Conservation (phyloP, 768 basidiomycete genomes). For the Russula virescens region DNA sequence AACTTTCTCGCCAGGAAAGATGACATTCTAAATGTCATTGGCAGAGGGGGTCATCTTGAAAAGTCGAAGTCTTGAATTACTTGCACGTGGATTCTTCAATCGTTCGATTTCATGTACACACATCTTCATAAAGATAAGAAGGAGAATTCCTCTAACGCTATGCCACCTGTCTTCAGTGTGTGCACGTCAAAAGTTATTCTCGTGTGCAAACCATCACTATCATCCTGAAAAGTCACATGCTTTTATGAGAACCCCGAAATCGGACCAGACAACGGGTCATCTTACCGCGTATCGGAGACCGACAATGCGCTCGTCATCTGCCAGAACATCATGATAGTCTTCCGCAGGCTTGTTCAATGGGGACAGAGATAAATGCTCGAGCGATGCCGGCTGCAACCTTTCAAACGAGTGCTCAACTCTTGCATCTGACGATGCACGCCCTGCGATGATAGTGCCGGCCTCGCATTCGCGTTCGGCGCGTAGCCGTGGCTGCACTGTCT, state of each 20-base stretch:
- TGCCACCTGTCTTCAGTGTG: background rate
- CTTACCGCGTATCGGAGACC: background rate
- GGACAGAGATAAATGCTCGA: background rate
- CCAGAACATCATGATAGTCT: background rate
- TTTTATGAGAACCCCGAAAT: background rate
- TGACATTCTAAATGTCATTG: too few species aligned
- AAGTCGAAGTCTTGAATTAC: background rate
- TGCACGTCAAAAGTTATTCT: background rate
- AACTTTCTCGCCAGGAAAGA: too few species aligned
- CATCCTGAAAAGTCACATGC: background rate
- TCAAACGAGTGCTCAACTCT: background rate
- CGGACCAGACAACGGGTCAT: background rate
- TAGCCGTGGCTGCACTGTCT: background rate
- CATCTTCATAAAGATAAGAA: background rate
- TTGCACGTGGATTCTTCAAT: background rate
- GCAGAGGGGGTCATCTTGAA: background rate
- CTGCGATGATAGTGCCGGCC: background rate
- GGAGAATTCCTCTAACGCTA: background rate
- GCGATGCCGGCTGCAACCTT: background rate
- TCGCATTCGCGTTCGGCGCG: background rate
- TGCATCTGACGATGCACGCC: background rate
- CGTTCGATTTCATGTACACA: background rate
- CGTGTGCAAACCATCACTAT: background rate
- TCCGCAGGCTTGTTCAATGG: background rate
- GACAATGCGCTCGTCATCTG: slow-evolving; percentile 7